Conservation (phyloP, 2,329 filamentous ascomycete genomes). For the Lasiodiplodia hormozganensis region DNA sequence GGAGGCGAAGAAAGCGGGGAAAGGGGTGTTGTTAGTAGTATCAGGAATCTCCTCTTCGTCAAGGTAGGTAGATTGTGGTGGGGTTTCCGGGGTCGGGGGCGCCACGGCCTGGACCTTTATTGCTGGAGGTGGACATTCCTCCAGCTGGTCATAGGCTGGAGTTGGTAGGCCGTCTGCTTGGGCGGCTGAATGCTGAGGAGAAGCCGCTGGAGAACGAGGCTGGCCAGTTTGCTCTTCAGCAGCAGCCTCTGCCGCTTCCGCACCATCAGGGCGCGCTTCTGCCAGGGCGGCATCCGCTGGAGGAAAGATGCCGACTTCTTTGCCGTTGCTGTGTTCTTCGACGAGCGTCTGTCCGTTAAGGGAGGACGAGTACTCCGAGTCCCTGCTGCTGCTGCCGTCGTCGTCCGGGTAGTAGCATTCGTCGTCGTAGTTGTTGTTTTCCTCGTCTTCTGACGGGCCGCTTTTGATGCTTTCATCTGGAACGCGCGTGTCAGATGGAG, state of each 20-base stretch:
- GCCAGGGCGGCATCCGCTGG: background rate
- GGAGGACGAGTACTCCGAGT: background rate
- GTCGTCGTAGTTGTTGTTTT: background rate
- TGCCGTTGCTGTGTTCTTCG: background rate
- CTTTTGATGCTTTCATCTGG: background rate
- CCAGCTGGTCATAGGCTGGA: background rate
- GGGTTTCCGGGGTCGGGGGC: background rate
- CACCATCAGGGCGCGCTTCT: slow-evolving; percentile 8
- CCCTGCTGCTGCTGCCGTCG: background rate
- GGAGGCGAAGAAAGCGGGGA: slow-evolving; percentile 1
- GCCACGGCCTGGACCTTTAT: background rate
- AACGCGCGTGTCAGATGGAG: background rate
- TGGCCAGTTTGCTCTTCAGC: background rate
- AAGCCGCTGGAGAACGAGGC: background rate
- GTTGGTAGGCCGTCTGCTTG: background rate
- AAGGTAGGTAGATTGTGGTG: background rate
- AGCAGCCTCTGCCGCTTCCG: background rate
- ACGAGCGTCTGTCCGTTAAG: background rate
- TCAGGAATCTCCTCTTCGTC: background rate
- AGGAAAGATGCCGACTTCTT: background rate
- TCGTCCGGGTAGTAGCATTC: background rate
- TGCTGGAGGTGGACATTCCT: background rate
- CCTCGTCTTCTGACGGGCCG: background rate
- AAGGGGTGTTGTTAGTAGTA: background rate
- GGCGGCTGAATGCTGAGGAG: background rate